A percentile compares a stretch with the other conserved stretches of the same genome.
phyloP scores from a whole-genome alignment of 805 yeast genomes.

The Kodamaea hsintzibuensis region DNA sequence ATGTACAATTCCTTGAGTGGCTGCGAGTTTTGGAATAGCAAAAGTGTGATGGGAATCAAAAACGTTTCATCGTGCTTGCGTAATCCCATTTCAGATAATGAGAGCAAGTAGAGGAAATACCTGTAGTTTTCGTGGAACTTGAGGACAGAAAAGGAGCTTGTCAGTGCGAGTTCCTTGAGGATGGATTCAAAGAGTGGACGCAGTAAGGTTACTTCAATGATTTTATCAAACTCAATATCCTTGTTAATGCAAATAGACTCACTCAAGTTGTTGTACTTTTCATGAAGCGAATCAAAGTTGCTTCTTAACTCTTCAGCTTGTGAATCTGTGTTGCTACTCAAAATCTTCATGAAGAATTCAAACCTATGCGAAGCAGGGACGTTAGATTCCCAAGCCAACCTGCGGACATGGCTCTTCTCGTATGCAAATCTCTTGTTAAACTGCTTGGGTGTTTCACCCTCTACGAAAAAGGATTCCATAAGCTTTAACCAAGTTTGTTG shows the following conservation, averaged over 20 bases:
- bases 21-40: constrained; percentile 27
- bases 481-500: constrained; percentile 32
- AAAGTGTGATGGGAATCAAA: constrained; percentile 37
- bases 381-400: constrained; percentile 39
- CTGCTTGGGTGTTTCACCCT: constrained; percentile 15
- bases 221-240: constrained; percentile 33
- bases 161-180: constrained; percentile 15
- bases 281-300: constrained; percentile 20
- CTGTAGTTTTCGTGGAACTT: constrained; percentile 27
- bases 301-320: constrained; percentile 17
- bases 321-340: constrained; percentile 19
- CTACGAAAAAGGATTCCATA: constrained; percentile 17
- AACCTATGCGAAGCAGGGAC: constrained; percentile 28
- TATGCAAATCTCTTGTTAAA: constrained; percentile 25
- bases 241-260: constrained; percentile 29
- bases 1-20: constrained; percentile 27
- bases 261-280: constrained; percentile 26
- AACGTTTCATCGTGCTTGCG: constrained; percentile 41
- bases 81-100: constrained; percentile 38
- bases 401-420: constrained; percentile 33
- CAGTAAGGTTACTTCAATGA: constrained; percentile 23
- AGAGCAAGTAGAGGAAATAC: constrained; percentile 36
- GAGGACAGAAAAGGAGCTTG: constrained; percentile 4
- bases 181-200: constrained; percentile 34
- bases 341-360: constrained; percentile 28